Conservation (phyloP, 352 stramenopile species). For the Peronospora farinosa region DNA sequence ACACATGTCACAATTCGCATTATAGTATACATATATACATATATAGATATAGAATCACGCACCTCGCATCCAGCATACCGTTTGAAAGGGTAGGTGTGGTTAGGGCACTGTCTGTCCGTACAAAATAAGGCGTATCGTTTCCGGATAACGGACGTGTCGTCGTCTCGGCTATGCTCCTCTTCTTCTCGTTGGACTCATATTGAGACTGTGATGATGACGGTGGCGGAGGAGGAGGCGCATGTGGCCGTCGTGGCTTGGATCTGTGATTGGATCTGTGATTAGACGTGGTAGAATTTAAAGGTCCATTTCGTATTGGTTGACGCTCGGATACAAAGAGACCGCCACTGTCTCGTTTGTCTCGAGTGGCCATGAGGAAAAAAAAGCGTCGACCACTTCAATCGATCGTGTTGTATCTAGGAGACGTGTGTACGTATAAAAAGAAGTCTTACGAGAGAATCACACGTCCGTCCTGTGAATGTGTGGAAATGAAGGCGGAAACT, state of each 20-base stretch:
- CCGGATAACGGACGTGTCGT: constrained; percentile 13
- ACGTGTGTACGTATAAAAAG: no score
- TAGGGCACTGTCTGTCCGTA: constrained; percentile 24
- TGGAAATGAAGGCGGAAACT: not conserved
- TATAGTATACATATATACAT: no score
- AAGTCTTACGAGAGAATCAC: no score
- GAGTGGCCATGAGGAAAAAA: constrained; percentile 15
- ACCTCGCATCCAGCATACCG: constrained; percentile 30
- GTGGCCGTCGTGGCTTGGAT: constrained; percentile 13
- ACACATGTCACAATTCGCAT: no score
- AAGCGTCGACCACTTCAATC: no score
- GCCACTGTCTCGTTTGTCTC: constrained; percentile 17
- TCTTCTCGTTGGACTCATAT: constrained; percentile 16
- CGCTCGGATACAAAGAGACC: constrained; percentile 27
- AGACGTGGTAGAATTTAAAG: constrained; percentile 7
- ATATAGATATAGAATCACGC: constrained; percentile 13
- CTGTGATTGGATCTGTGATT: constrained; percentile 8
- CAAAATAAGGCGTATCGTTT: constrained; percentile 18
- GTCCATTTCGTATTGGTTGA: constrained; percentile 21
- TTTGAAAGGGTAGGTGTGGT: constrained; percentile 20
- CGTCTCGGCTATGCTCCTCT: constrained; percentile 11
- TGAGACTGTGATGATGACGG: constrained; percentile 5
- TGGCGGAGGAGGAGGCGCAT: constrained; percentile 25
- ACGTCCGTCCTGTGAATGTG: no score
- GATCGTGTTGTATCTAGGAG: no score